These are phyloP conservation scores for Urochloa ruziziensis DNA, from an alignment of 176 grass and related monocot species.

Conservation along the genomic window DNA sequence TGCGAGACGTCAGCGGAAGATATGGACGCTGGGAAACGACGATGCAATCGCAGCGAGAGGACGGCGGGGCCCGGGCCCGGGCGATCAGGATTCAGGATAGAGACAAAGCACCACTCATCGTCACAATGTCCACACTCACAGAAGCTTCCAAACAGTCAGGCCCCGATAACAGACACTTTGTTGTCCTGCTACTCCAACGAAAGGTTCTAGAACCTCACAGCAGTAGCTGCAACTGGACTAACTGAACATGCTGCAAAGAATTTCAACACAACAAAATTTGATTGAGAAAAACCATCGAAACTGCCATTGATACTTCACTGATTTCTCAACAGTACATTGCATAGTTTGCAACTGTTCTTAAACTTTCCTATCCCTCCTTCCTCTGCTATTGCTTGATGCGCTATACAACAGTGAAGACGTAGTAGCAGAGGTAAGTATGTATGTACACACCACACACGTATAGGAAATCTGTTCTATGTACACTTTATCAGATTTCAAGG, in stretches of 20 bases:
- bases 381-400: not conserved
- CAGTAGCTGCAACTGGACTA: not conserved
- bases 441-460: too few relatives aligned
- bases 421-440: not conserved
- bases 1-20: not conserved
- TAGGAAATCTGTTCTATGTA: not conserved
- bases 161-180: not conserved
- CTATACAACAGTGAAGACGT: not conserved
- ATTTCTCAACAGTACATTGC: not conserved
- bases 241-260: not conserved
- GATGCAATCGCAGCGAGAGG: not conserved
- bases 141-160: not conserved
- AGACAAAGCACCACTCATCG: not conserved
- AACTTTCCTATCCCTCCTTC: not conserved
- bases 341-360: not conserved
- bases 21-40: not conserved
- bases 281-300: not conserved
- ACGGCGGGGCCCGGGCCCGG: not conserved
- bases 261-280: not conserved
- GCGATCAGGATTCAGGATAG: too few relatives aligned
- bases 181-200: not conserved
- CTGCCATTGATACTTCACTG: not conserved
- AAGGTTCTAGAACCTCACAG: constrained; percentile 8
- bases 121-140: not conserved
- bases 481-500: constrained; percentile 62